Conservation (phyloP, 2,329 filamentous ascomycete genomes). For the Aspergillus nomiae region DNA sequence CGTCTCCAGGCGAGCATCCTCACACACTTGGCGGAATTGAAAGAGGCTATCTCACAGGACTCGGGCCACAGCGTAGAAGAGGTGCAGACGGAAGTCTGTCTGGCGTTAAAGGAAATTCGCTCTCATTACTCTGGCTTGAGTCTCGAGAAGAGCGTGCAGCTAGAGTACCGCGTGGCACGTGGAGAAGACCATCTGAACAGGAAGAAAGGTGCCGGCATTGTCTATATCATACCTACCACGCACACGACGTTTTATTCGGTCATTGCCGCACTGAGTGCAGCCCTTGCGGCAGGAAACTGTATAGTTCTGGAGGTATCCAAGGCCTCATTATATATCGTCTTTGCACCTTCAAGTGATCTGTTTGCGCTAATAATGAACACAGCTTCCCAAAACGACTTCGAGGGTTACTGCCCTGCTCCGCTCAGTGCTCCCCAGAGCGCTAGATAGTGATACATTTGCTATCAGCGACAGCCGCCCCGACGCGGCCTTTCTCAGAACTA, state of each 20-base stretch:
- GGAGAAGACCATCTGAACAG: constrained; percentile 21
- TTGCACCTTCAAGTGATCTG: no score
- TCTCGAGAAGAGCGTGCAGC: constrained; percentile 8
- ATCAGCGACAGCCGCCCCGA: constrained; percentile 40
- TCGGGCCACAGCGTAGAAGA: constrained; percentile 34
- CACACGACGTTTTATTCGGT: constrained; percentile 54
- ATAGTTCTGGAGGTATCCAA: constrained; percentile 48
- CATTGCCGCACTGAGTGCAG: constrained; percentile 48
- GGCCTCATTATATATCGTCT: no score
- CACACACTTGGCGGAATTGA: constrained; percentile 29
- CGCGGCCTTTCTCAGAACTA: constrained; percentile 29
- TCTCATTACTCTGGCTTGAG: constrained; percentile 26
- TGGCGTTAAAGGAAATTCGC: constrained; percentile 30
- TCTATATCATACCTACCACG: constrained; percentile 51
- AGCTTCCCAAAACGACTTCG: constrained; percentile 30
- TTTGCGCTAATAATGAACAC: constrained; percentile 20
- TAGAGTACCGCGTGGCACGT: constrained; percentile 26
- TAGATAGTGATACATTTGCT: constrained; percentile 54
- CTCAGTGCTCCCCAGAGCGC: constrained; percentile 27
- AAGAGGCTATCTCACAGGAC: constrained; percentile 35
- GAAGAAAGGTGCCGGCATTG: constrained; percentile 25
- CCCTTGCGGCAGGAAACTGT: constrained; percentile 55
- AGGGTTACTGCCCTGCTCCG: constrained; percentile 25
- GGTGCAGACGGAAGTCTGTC: constrained; percentile 29
- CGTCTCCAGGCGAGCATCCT: constrained; percentile 37